Conservation (phyloP, 148 eudicot genomes). For the Persicaria tinctoria region DNA sequence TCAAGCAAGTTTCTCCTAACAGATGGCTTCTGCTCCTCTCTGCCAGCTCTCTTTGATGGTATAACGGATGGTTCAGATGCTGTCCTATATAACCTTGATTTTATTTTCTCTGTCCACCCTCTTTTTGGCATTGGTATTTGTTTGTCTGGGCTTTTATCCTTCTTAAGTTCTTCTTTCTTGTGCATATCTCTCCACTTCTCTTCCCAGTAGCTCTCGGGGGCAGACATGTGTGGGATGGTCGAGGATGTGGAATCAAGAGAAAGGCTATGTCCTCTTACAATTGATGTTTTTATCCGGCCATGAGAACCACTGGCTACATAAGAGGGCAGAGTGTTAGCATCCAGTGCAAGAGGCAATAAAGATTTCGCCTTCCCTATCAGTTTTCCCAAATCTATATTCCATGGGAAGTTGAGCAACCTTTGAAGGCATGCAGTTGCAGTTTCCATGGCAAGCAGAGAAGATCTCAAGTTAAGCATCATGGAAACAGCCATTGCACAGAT, state of each 20-base stretch:
- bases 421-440: conserved; percentile 83
- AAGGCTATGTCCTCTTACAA: conserved; percentile 46
- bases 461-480: conserved; percentile 74
- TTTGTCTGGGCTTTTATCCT: conserved; percentile 24
- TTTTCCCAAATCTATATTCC: conserved; percentile 48
- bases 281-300: conserved; percentile 25
- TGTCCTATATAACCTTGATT: conserved; percentile 43
- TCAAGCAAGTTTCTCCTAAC: conserved; percentile 62
- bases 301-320: conserved; percentile 19
- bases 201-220: conserved; percentile 95
- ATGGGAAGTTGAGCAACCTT: conserved; percentile 77
- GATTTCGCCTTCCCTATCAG: conserved; percentile 62
- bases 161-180: conserved; percentile 55
- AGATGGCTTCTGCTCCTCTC: conserved; percentile 28
- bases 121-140: conserved; percentile 31
- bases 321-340: conserved; percentile 38
- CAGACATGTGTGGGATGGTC: conserved; percentile 30
- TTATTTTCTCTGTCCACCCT: conserved; percentile 82
- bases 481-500: conserved; percentile 78
- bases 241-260: conserved; percentile 49
- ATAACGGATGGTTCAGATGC: conserved; percentile 34
- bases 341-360: conserved; percentile 55
- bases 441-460: conserved; percentile 85
- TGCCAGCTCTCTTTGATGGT: conserved; percentile 34
- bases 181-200: conserved; percentile 83